Conservation (phyloP, 1,139 yeast genomes). For the Hyphopichia khmerensis region DNA sequence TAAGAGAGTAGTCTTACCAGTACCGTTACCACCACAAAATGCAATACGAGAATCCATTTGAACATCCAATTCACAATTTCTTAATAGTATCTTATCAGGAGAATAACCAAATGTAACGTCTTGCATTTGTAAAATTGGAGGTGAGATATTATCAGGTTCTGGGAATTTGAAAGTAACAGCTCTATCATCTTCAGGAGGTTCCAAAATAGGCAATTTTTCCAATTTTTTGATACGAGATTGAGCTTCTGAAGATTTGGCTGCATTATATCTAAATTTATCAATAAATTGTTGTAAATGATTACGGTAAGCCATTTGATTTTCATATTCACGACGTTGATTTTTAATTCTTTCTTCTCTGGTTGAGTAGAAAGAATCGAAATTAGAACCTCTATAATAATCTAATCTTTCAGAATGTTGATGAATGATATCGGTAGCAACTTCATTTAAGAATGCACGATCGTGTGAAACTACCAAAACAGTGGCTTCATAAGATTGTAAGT, state of each 20-base stretch:
- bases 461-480: conserved; percentile 96
- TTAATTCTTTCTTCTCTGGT: conserved; percentile 95
- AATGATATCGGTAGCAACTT: conserved; percentile 96
- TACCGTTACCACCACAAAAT: conserved; percentile 97
- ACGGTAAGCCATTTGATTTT: conserved; percentile 93
- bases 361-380: conserved; percentile 88
- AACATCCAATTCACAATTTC: conserved; percentile 82
- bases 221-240: conserved; percentile 95
- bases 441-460: conserved; percentile 94
- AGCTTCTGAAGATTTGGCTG: conserved; percentile 96
- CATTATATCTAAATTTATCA: conserved; percentile 95
- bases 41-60: conserved; percentile 95
- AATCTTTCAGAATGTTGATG: conserved; percentile 96
- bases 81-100: conserved; percentile 59
- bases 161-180: conserved; percentile 87
- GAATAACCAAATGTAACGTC: conserved; percentile 84
- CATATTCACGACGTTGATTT: conserved; percentile 91
- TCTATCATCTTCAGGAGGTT: conserved; percentile 93
- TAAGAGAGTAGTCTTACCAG: conserved; percentile 94
- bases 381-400: conserved; percentile 92
- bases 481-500: conserved; percentile 84
- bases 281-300: conserved; percentile 90
- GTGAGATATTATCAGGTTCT: conserved; percentile 88
- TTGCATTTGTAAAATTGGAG: conserved; percentile 89
- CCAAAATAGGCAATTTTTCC: conserved; percentile 89